These are phyloP conservation scores for Microcera coccophila DNA, from an alignment of 2,329 filamentous ascomycete genomes.

Conservation along the genomic window DNA sequence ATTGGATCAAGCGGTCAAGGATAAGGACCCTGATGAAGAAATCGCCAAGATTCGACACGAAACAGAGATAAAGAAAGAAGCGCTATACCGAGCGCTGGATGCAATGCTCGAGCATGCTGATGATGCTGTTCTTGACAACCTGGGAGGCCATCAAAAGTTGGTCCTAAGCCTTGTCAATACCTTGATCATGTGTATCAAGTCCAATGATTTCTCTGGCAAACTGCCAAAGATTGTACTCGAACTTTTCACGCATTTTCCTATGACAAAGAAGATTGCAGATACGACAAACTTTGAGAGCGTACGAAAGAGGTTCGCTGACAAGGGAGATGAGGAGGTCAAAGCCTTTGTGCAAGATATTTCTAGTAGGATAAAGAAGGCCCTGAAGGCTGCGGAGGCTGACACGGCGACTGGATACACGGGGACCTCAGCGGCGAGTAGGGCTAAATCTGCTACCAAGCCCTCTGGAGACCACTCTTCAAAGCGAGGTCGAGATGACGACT, in stretches of 20 bases:
- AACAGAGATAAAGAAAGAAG: constrained; percentile 44
- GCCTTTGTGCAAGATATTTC: constrained; percentile 57
- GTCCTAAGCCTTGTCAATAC: constrained; percentile 52
- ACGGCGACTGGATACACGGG: constrained; percentile 37
- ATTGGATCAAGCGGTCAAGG: constrained; percentile 41
- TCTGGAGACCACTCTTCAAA: constrained; percentile 31
- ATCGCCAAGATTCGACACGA: constrained; percentile 38
- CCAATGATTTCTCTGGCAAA: constrained; percentile 49
- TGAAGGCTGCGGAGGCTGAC: constrained; percentile 32
- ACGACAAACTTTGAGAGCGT: constrained; percentile 64
- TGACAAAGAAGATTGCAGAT: constrained; percentile 58
- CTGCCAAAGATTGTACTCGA: constrained; percentile 54
- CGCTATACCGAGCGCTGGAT: constrained; percentile 50
- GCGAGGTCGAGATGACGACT: constrained; percentile 39
- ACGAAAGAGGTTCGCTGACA: constrained; percentile 59
- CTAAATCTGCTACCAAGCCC: constrained; percentile 32
- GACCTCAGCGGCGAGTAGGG: constrained; percentile 38
- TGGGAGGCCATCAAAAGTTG: constrained; percentile 55
- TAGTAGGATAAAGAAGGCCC: constrained; percentile 42
- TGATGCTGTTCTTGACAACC: constrained; percentile 52
- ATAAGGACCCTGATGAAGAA: constrained; percentile 36
- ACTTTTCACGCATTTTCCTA: constrained; percentile 59
- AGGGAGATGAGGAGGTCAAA: constrained; percentile 62
- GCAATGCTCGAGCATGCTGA: constrained; percentile 53
- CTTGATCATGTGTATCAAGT: constrained; percentile 52